A percentile compares a stretch with the other conserved stretches of the same genome.
Conservation (phyloP, 177 flowering plant genomes). For the Vitis hybrid region DNA sequence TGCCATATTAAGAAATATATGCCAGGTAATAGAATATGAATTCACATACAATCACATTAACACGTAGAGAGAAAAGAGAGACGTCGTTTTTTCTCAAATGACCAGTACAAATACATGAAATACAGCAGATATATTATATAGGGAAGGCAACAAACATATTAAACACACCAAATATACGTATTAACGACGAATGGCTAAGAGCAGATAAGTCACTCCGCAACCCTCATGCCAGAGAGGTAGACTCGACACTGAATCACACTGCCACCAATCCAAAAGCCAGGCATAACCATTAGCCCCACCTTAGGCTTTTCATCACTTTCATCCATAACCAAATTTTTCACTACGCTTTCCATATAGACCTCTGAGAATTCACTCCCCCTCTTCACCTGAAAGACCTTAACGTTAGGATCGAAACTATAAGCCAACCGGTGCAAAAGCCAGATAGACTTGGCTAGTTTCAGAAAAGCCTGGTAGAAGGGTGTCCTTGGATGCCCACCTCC, state of each 20-base stretch:
- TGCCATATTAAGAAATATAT: too few species aligned
- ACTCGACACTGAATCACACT: slow-evolving; percentile 73
- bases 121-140: slow-evolving; percentile 1
- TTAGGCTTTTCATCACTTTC: slow-evolving; percentile 52
- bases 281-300: slow-evolving; percentile 94
- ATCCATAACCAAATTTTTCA: slow-evolving; percentile 53
- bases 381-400: slow-evolving; percentile 75
- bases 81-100: not conserved
- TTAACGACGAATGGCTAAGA: not conserved
- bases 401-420: slow-evolving; percentile 72
- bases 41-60: not conserved
- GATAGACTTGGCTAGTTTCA: slow-evolving; percentile 80
- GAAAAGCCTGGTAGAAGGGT: slow-evolving; percentile 87
- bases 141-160: not conserved
- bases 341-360: slow-evolving; percentile 86
- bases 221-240: slow-evolving; percentile 75
- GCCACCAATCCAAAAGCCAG: slow-evolving; percentile 80
- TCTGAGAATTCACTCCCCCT: slow-evolving; percentile 82
- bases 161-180: slow-evolving; percentile 2
- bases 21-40: not conserved
- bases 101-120: not conserved
- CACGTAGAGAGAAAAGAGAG: not conserved
- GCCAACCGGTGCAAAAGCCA: slow-evolving; percentile 93
- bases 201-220: slow-evolving; percentile 45
- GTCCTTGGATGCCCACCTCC: slow-evolving; percentile 94